Conservation (phyloP, 495 filamentous ascomycete species). For the Tuber aestivum region DNA sequence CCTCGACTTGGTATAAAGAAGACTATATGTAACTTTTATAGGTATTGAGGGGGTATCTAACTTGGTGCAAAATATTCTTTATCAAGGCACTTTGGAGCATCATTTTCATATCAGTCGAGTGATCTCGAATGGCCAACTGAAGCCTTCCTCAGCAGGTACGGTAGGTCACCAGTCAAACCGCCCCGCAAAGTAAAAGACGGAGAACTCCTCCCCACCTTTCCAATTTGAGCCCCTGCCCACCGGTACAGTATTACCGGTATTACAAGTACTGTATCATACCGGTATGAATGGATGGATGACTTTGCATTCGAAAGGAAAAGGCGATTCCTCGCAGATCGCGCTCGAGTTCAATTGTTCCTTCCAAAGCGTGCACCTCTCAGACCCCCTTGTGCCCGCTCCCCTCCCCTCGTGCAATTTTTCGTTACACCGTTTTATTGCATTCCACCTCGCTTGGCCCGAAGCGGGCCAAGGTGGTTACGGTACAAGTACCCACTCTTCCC, state of each 20-base stretch:
- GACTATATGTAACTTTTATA: too few relatives aligned
- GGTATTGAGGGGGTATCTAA: too few relatives aligned
- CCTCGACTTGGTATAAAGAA: too few relatives aligned
- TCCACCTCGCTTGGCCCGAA: background rate
- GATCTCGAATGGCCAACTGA: background rate
- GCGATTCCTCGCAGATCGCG: background rate
- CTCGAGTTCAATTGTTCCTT: background rate
- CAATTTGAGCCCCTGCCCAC: background rate
- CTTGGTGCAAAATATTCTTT: too few relatives aligned
- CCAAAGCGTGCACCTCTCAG: background rate
- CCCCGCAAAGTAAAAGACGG: background rate
- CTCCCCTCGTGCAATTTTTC: background rate
- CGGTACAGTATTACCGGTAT: too few relatives aligned
- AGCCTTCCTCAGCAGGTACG: background rate
- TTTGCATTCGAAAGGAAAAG: background rate
- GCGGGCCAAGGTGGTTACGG: background rate
- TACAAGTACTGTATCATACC: too few relatives aligned
- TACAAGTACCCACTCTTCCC: background rate
- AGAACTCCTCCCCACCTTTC: background rate
- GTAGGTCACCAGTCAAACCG: background rate
- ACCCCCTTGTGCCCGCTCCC: background rate
- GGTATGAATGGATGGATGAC: background rate
- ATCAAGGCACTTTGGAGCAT: too few relatives aligned
- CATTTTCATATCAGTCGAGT: background rate
- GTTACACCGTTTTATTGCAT: background rate